Percentiles rank a stretch among this genome's conserved stretches.
These are phyloP conservation scores for Sporothrix dimorphospora DNA, from an alignment of 2,329 filamentous ascomycete genomes.

Conservation along the genomic window DNA sequence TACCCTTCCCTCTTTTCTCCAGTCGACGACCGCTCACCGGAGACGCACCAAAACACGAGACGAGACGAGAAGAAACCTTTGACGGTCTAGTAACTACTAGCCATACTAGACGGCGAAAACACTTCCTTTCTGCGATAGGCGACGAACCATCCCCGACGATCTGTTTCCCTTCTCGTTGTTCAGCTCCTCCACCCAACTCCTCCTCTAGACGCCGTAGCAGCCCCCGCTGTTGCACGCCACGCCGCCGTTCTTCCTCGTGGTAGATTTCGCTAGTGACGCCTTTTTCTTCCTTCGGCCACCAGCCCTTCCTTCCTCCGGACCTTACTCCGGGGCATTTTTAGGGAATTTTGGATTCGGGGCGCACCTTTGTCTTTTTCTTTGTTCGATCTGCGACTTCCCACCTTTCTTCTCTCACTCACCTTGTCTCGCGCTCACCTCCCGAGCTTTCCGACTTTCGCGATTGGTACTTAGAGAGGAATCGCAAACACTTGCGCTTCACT, in stretches of 20 bases:
- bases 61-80: background rate
- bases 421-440: background rate
- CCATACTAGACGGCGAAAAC: background rate
- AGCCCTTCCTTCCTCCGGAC: background rate
- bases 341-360: background rate
- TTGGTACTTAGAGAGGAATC: slow-evolving; percentile 4
- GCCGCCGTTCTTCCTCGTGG: slow-evolving; percentile 11
- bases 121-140: background rate
- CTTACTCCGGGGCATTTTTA: background rate
- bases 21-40: background rate
- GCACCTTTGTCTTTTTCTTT: slow-evolving; percentile 2
- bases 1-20: background rate
- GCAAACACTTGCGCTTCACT: background rate
- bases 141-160: background rate
- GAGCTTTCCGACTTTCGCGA: slow-evolving; percentile 7
- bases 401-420: background rate
- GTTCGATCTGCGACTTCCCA: background rate
- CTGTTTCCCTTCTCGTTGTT: slow-evolving; percentile 3
- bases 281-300: background rate
- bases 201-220: background rate
- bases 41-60: slow-evolving; percentile 9
- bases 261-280: background rate
- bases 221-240: slow-evolving; percentile 9
- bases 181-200: background rate
- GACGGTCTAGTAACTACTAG: background rate